Base-by-base conservation (phyloP, 1,139 yeast species). In the Scheffersomyces cryptocercus region DNA sequence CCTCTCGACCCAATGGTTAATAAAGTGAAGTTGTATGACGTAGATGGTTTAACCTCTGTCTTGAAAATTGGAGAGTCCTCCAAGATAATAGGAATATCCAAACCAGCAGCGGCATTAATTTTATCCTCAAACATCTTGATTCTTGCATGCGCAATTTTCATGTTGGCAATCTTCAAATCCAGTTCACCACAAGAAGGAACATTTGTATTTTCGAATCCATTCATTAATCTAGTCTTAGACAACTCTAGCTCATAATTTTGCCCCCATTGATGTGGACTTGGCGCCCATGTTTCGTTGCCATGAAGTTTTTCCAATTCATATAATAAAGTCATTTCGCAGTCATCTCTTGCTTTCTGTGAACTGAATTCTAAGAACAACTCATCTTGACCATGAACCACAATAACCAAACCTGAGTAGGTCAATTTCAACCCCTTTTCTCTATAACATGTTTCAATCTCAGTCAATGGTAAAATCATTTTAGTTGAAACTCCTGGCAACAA, bases 1-100 rank as follows among this genome's bases (percentile, higher is more conserved):
- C 98, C 98, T 45, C 98, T 73, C 0, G 97, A 88, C 0, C 98
- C 98, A 58, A 91, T 91, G 0, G 98, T 91, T 45, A 91, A 67
- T 43, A 90, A 68, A 0, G 89, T 85, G 55, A 91, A 79, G 36
- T 76, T 79, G 51, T 77, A 77, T 1, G 81, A 68, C 24, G 78
- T 76, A 0, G 71, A 59, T 0, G 89, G 84, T 40, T 68, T 73
- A 26, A 83, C 66, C 42, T 70, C 77, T 0, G 83, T 77, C 47
- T 76, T 76, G 48, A 73, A 63, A 44, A 74, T 70, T 0, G 88
- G 87, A 33, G 82, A 80, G 43, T 82, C 87, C 54, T 83, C 88
- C 40, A 84, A 64, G 35, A 85, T 74, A 5, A 85, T 71, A 0
- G 93, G 91, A 26, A 85, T 73, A 49, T 82, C 84, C 39, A 81